Evolutionary conservation across 1,139 yeast genomes (phyloP).

Genomic region (Suhomyces yuchorum): DNA sequence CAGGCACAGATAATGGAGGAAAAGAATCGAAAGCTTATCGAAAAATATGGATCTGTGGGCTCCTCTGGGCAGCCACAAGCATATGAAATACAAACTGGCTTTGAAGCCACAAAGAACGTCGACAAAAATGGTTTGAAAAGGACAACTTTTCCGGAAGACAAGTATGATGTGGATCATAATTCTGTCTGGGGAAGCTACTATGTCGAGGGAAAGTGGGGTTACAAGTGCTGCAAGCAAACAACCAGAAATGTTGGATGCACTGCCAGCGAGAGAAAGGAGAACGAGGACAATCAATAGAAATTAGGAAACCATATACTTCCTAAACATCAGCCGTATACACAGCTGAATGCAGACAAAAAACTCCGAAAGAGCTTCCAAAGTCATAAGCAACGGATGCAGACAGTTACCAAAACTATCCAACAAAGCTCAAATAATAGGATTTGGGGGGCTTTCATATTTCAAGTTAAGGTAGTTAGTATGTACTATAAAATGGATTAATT

Average conservation of each 20-base stretch:
- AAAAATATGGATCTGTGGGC: constrained; percentile 23
- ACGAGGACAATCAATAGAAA: background rate
- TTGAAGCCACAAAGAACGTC: background rate
- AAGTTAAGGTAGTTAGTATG: too few species aligned
- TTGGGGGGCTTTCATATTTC: too few species aligned
- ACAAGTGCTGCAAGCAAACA: background rate
- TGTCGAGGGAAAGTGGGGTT: background rate
- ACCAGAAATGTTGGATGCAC: background rate
- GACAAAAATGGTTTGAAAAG: background rate
- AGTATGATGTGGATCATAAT: background rate
- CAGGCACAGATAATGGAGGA: constrained; percentile 32
- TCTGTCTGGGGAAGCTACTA: background rate
- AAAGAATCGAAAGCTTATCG: constrained; percentile 36
- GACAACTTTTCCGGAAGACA: background rate
- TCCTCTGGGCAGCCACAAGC: background rate
- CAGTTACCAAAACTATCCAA: too few species aligned
- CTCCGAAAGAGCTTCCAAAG: too few species aligned
- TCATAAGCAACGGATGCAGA: too few species aligned
- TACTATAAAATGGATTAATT: too few species aligned
- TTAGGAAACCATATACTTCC: too few species aligned
- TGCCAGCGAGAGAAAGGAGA: background rate
- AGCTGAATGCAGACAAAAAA: too few species aligned
- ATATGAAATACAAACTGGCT: background rate
- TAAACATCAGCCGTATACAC: too few species aligned
- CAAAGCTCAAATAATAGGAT: too few species aligned